Evolutionary conservation across 768 basidiomycete genomes (phyloP).

Genomic region (Dacryopinax primogenitus): DNA sequence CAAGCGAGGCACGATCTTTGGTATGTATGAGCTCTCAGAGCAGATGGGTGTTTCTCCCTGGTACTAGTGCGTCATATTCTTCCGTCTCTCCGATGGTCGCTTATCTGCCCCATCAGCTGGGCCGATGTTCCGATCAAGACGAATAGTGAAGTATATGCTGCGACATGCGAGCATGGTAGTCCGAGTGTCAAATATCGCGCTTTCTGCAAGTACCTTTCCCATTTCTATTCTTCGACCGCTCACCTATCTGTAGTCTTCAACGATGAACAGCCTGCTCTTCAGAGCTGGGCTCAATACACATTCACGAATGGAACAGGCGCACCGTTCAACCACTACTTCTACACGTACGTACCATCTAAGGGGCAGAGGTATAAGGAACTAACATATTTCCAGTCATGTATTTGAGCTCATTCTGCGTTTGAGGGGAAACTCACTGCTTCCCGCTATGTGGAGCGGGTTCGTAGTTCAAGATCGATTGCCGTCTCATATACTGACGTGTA

Average conservation of each 20-base stretch:
- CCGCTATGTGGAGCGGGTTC: conserved; percentile 28
- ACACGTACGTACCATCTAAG: conserved; percentile 35
- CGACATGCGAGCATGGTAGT: conserved; percentile 38
- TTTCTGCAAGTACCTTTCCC: conserved; percentile 21
- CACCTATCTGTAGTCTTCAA: conserved; percentile 41
- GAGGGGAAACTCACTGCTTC: conserved; percentile 61
- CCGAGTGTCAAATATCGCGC: conserved; percentile 61
- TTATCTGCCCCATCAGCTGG: conserved; percentile 29
- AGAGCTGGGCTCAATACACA: conserved; percentile 57
- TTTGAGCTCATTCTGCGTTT: conserved; percentile 55
- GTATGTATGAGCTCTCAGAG: conserved; percentile 54
- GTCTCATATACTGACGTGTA: conserved; percentile 16
- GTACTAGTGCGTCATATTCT: conserved; percentile 27
- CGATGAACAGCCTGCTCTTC: conserved; percentile 60
- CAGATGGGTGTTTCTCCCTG: conserved; percentile 44
- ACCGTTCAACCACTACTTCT: conserved; percentile 53
- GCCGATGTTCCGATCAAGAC: conserved; percentile 56
- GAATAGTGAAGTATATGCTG: conserved; percentile 36
- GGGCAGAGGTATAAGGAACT: not conserved
- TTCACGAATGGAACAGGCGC: conserved; percentile 55
- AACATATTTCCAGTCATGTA: conserved; percentile 25
- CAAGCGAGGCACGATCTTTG: conserved; percentile 55
- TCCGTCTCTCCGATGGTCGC: not conserved
- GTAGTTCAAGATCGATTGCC: not conserved
- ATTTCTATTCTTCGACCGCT: not conserved